Percentiles rank a stretch among this genome's conserved stretches.
These are phyloP conservation scores for Cicer chorassanicum DNA, from an alignment of 306 rosid genomes.

Conservation along the genomic window DNA sequence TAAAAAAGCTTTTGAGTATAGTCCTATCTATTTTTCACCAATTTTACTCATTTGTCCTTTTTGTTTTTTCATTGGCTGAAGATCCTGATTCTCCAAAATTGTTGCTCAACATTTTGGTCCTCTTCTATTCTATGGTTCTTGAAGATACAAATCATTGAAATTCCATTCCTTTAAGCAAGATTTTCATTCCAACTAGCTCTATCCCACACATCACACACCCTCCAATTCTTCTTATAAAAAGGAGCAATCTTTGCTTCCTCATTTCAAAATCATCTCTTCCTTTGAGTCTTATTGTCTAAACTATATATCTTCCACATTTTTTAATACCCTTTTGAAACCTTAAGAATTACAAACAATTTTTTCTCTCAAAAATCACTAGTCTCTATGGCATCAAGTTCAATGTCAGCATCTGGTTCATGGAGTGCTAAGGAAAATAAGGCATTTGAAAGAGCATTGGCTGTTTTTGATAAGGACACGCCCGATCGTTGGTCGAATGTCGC, in stretches of 20 bases:
- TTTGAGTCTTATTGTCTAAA: slow-evolving; percentile 33
- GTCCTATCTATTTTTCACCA: slow-evolving; percentile 35
- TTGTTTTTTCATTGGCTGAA: slow-evolving; percentile 36
- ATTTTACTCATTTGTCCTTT: background rate
- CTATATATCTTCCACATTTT: slow-evolving; percentile 8
- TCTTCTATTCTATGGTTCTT: slow-evolving; percentile 59
- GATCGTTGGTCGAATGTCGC: slow-evolving; percentile 93
- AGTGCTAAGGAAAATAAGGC: slow-evolving; percentile 86
- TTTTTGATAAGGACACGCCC: slow-evolving; percentile 83
- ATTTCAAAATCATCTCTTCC: slow-evolving; percentile 46
- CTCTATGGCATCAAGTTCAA: slow-evolving; percentile 72
- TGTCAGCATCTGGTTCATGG: slow-evolving; percentile 77
- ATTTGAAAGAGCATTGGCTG: slow-evolving; percentile 87
- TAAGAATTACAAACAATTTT: too few relatives aligned
- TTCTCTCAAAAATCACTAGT: background rate
- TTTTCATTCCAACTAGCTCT: slow-evolving; percentile 62
- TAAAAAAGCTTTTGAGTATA: background rate
- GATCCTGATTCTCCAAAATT: slow-evolving; percentile 58
- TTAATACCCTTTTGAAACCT: background rate
- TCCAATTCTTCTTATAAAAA: slow-evolving; percentile 59
- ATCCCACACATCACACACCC: slow-evolving; percentile 46
- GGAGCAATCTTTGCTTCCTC: slow-evolving; percentile 49
- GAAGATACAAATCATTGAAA: slow-evolving; percentile 66
- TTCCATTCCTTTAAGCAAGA: slow-evolving; percentile 50
- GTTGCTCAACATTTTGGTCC: slow-evolving; percentile 53